Conservation (phyloP, 1,284 basidiomycete species). For the Ceratobasidium sp. region DNA sequence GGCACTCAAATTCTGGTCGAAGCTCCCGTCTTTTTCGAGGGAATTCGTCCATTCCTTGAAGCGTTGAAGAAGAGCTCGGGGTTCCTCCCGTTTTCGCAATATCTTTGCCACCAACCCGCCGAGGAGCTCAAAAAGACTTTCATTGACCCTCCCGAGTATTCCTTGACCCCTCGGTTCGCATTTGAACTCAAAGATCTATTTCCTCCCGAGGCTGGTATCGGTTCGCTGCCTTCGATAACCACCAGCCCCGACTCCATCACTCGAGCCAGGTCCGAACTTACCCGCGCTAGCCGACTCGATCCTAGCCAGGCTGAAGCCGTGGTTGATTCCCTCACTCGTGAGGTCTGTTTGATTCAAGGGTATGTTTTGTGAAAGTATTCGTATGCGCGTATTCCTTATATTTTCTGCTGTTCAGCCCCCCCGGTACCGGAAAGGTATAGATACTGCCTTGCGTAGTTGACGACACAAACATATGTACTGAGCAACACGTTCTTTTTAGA, state of each 20-base stretch:
- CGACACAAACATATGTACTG: not conserved
- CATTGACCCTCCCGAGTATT: slow-evolving; percentile 65
- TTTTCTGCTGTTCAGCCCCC: slow-evolving; percentile 63
- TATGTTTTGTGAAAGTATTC: slow-evolving; percentile 55
- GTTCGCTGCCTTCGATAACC: slow-evolving; percentile 56
- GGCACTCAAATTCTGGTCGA: slow-evolving; percentile 64
- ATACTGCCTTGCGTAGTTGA: too few relatives aligned
- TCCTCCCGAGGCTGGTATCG: slow-evolving; percentile 43
- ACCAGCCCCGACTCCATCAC: slow-evolving; percentile 59
- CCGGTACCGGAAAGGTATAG: slow-evolving; percentile 79
- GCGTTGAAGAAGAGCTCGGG: slow-evolving; percentile 65
- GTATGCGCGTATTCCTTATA: not conserved
- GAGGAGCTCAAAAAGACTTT: slow-evolving; percentile 54
- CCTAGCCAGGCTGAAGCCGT: slow-evolving; percentile 76
- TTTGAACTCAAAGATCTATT: slow-evolving; percentile 65
- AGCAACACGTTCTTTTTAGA: slow-evolving; percentile 57
- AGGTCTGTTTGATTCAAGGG: slow-evolving; percentile 78
- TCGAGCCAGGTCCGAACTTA: slow-evolving; percentile 61
- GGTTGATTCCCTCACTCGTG: slow-evolving; percentile 68
- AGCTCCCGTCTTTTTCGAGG: slow-evolving; percentile 69
- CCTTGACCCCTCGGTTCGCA: slow-evolving; percentile 62
- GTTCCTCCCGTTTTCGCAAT: slow-evolving; percentile 65
- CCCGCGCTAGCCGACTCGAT: slow-evolving; percentile 66
- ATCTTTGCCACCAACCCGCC: slow-evolving; percentile 61
- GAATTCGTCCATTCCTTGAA: slow-evolving; percentile 72